These are phyloP conservation scores for Mercurialis annua DNA, from an alignment of 345 rosid species.

Conservation along the genomic window DNA sequence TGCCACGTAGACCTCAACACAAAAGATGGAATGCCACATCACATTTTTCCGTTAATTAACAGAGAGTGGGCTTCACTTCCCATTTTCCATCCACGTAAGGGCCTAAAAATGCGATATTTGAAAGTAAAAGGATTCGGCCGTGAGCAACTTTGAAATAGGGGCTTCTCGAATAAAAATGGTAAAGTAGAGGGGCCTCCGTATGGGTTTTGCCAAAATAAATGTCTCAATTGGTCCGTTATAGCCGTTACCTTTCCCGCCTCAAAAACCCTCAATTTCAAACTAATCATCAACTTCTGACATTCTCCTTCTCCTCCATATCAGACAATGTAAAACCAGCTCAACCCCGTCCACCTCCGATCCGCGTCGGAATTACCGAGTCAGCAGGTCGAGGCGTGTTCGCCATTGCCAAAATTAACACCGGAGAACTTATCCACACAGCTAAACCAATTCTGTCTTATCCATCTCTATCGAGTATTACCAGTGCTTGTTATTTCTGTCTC, in stretches of 20 bases:
- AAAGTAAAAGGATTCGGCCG: no score
- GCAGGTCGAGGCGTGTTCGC: conserved; percentile 92
- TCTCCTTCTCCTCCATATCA: conserved; percentile 25
- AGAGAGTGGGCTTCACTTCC: no score
- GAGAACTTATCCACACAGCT: conserved; percentile 86
- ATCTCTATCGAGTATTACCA: conserved; percentile 35
- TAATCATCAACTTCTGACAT: conserved; percentile 8
- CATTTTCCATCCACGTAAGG: no score
- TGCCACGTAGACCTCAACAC: no score
- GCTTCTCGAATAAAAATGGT: no score
- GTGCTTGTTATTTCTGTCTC: conserved; percentile 74
- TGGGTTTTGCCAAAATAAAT: no score
- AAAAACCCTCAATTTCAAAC: conserved; percentile 11
- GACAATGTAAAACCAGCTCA: conserved; percentile 20
- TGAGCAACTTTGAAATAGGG: no score
- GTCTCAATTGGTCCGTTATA: conserved; percentile 23
- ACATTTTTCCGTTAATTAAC: no score
- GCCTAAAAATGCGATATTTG: no score
- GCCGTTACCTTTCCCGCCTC: conserved; percentile 43
- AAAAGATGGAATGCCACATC: no score
- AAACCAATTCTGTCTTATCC: conserved; percentile 59
- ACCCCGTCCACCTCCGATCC: conserved; percentile 60
- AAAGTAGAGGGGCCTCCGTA: no score
- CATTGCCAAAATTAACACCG: conserved; percentile 54
- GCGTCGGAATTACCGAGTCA: conserved; percentile 60